phyloP scores from a whole-genome alignment of 495 filamentous ascomycete genomes.

The Cercophora scortea region DNA sequence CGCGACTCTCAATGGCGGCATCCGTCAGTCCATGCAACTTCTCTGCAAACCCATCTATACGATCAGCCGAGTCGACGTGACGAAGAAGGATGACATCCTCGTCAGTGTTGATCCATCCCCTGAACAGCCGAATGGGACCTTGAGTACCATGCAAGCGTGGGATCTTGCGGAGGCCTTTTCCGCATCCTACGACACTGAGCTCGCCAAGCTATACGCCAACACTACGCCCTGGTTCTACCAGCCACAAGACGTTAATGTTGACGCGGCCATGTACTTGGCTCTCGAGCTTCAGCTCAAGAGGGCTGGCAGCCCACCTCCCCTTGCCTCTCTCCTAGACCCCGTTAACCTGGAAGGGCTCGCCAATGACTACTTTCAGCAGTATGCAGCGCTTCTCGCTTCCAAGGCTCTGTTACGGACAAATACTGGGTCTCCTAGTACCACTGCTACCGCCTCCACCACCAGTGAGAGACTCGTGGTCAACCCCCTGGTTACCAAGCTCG shows the following conservation, averaged over 20 bases:
- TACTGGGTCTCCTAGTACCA: neutral
- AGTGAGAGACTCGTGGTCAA: constrained; percentile 10
- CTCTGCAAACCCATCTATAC: constrained; percentile 16
- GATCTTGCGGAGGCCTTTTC: constrained; percentile 14
- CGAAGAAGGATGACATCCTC: constrained; percentile 4
- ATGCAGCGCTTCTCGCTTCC: constrained; percentile 8
- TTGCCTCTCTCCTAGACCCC: constrained; percentile 4
- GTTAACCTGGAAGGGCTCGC: constrained; percentile 7
- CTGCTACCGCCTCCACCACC: constrained; percentile 1
- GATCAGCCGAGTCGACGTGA: constrained; percentile 14
- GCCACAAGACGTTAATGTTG: constrained; percentile 8
- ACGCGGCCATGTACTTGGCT: constrained; percentile 14
- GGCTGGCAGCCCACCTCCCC: neutral
- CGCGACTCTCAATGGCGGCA: constrained; percentile 6
- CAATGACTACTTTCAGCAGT: constrained; percentile 14
- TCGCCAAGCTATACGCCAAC: constrained; percentile 4
- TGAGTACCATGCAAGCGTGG: constrained; percentile 14
- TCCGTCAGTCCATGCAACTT: constrained; percentile 11
- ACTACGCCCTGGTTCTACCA: constrained; percentile 11
- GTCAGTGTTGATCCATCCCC: constrained; percentile 1
- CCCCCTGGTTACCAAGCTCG: constrained; percentile 5
- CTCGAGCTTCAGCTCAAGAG: constrained; percentile 2
- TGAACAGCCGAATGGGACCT: neutral
- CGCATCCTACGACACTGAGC: constrained; percentile 5
- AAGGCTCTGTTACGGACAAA: constrained; percentile 1